Conservation (phyloP, 139 green algal genomes). For the Auxenochlorella protothecoides region DNA sequence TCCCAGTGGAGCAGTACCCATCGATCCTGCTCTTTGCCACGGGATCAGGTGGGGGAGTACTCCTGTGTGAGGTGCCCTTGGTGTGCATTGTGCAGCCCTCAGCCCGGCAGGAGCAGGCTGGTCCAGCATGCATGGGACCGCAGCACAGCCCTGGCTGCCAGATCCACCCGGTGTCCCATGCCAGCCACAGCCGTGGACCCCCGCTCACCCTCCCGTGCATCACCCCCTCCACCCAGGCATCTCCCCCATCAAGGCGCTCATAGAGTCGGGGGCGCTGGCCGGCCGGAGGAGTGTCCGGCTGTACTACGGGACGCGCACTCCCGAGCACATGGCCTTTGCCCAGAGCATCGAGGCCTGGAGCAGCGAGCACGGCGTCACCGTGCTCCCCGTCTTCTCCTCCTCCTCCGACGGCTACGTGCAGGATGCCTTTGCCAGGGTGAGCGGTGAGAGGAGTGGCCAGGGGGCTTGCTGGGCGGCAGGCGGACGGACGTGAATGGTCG, state of each 20-base stretch:
- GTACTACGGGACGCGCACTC: conserved; percentile 63
- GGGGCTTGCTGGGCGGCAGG: neutral
- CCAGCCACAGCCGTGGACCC: no score
- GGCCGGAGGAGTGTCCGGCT: conserved; percentile 42
- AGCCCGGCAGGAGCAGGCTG: neutral
- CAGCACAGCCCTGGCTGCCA: neutral
- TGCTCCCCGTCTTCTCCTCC: conserved; percentile 44
- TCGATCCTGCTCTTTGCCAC: conserved; percentile 74
- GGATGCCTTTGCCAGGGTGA: conserved; percentile 49
- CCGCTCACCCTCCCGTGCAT: no score
- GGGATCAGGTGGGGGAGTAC: conserved; percentile 16
- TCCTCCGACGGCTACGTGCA: conserved; percentile 57
- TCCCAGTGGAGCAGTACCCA: conserved; percentile 43
- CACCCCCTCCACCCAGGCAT: conserved; percentile 35
- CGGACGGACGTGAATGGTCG: neutral
- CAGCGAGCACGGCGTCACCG: conserved; percentile 40
- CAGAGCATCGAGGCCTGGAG: conserved; percentile 50
- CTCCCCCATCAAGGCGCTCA: conserved; percentile 64
- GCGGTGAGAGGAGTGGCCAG: neutral
- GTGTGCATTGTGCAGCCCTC: neutral
- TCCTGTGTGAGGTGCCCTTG: neutral
- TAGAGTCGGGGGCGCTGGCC: conserved; percentile 48
- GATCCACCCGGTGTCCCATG: no score
- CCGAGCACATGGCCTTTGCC: conserved; percentile 23
- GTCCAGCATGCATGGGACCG: neutral